Evolutionary conservation across 2,329 filamentous ascomycete species (phyloP).

Genomic region (Lecanicillium sp.): DNA sequence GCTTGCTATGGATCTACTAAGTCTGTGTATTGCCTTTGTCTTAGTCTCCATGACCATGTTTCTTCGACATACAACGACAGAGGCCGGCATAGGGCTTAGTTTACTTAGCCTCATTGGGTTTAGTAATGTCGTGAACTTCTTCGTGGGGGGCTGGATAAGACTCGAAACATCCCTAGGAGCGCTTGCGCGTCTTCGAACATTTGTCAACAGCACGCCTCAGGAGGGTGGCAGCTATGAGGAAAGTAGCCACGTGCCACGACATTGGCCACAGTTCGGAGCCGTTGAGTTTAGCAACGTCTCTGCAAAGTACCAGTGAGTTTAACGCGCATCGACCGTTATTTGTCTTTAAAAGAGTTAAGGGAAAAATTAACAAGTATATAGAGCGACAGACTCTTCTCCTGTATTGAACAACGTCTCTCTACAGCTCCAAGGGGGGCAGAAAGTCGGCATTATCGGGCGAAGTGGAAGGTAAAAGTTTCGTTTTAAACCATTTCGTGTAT

Average conservation of each 20-base stretch:
- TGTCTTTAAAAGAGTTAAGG: too few species aligned
- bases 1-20: not conserved
- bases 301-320: conserved; percentile 1
- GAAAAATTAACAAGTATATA: too few species aligned
- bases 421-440: too few species aligned
- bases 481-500: too few species aligned
- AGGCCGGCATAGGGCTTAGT: not conserved
- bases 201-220: not conserved
- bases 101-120: not conserved
- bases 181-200: not conserved
- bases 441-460: too few species aligned
- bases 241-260: too few species aligned
- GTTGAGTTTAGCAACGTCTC: conserved; percentile 1
- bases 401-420: too few species aligned
- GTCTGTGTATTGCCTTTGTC: not conserved
- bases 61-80: not conserved
- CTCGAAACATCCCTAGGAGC: not conserved
- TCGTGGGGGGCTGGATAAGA: not conserved
- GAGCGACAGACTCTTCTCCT: too few species aligned
- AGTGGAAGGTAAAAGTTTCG: too few species aligned
- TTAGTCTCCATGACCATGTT: not conserved
- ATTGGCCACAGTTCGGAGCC: not conserved
- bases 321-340: too few species aligned
- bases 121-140: not conserved
- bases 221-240: not conserved